phyloP scores from a whole-genome alignment of 495 filamentous ascomycete species.

The Usnea hakonensis region DNA sequence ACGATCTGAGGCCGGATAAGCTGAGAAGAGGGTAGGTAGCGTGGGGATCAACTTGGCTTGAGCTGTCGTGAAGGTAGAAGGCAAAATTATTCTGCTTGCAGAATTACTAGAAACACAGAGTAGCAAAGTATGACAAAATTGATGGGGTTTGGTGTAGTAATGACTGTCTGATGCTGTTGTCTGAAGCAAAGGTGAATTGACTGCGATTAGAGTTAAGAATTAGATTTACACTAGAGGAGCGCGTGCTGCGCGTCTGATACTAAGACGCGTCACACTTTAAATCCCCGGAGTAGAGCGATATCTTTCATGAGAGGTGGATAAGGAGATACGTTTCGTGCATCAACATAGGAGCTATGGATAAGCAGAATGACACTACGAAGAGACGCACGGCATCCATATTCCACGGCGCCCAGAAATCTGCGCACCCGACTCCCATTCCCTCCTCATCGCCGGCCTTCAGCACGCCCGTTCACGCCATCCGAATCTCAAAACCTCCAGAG shows the following conservation, averaged over 20 bases:
- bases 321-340: too few relatives aligned
- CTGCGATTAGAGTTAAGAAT: too few relatives aligned
- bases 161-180: background rate
- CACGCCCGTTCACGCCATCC: constrained; percentile 68
- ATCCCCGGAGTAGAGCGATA: background rate
- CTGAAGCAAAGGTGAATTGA: background rate
- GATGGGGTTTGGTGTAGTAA: background rate
- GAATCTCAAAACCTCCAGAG: constrained; percentile 36
- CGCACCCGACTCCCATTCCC: constrained; percentile 51
- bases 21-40: background rate
- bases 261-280: background rate
- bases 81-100: background rate
- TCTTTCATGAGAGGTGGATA: background rate
- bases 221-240: too few relatives aligned
- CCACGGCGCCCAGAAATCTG: constrained; percentile 23
- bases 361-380: background rate
- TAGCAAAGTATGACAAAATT: background rate
- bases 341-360: background rate
- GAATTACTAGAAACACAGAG: background rate
- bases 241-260: background rate
- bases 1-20: background rate
- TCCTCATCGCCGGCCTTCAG: constrained; percentile 88
- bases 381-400: constrained; percentile 24
- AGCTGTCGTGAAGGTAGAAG: background rate
- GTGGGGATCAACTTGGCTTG: background rate